Evolutionary conservation across 163 green algal genomes (phyloP), one percentile per base, ranked within the genome.

Genomic region (Prototheca stagnorum): DNA sequence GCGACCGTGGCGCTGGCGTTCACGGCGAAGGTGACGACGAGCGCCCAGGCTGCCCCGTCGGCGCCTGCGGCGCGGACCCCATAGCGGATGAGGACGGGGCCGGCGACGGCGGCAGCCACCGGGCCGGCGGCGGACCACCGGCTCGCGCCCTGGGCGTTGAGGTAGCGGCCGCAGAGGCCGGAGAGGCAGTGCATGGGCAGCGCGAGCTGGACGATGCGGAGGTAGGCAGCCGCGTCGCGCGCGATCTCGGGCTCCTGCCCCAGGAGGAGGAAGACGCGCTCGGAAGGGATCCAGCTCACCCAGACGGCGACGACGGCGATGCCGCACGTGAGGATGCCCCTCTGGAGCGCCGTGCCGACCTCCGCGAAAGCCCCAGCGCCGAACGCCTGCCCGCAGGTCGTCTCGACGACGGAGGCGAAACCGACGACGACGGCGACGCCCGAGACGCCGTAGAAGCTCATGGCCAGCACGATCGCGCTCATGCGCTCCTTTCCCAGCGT

Each of bases 81-180:
- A 19, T 54, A 20, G 23, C 43, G 45, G 21, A 57, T 45, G 12
- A 79, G 51, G 27, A 79, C 35, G 3, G 61, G 35, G 42, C 47
- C 61, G 53, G 72, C 75, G 45, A 59, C 60, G 11, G 59, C 17
- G 0, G 61, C 53, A 2, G 57, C 41, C 16, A 68, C 19, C 16
- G 23, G 33, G 21, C 41, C 47, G 3, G 57, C 28, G 17, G 64
- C 68, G 6, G 56, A 45, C 14, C 55, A 49, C 15, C 48, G 28
- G 0, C 59, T 52, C 19, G 56, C 39, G 28, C 54, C 45, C 57
- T 77, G 68, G 7, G 58, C 51, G 7, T 65, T 44, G 14, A 77
- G 51, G 44, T 69, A 77, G 23, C 67, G 52, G 26, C 58, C 55
- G 2, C 68, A 29, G n/a, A 52, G 64, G 26, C 70, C 64, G n/a